phyloP scores from a whole-genome alignment of 2,329 filamentous ascomycete species.

The Salinomyces thailandicus region DNA sequence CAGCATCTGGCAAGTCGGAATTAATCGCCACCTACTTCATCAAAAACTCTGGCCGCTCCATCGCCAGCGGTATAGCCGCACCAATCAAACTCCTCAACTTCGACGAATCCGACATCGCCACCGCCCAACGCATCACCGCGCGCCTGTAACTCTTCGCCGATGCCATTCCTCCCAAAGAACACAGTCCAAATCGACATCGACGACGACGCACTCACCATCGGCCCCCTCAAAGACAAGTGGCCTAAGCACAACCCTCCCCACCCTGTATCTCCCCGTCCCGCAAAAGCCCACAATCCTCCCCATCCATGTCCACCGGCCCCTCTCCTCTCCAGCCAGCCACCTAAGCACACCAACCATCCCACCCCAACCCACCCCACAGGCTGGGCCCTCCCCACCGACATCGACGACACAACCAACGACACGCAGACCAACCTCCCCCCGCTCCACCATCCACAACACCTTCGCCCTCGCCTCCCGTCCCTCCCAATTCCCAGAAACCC shows the following conservation, averaged over 20 bases:
- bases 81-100: slow-evolving; percentile 62
- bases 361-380: slow-evolving; percentile 58
- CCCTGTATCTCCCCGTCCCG: not conserved
- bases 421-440: slow-evolving; percentile 68
- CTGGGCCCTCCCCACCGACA: slow-evolving; percentile 78
- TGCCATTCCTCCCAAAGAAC: slow-evolving; percentile 57
- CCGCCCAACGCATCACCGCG: slow-evolving; percentile 53
- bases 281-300: not conserved
- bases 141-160: slow-evolving; percentile 70
- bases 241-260: not conserved
- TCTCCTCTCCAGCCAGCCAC: slow-evolving; percentile 29
- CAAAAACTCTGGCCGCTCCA: slow-evolving; percentile 54
- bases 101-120: slow-evolving; percentile 36
- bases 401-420: slow-evolving; percentile 93
- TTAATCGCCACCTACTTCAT: slow-evolving; percentile 76
- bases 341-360: slow-evolving; percentile 65
- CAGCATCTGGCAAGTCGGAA: slow-evolving; percentile 62
- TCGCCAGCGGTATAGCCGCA: slow-evolving; percentile 58
- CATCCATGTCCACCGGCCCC: slow-evolving; percentile 1
- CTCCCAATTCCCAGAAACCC: slow-evolving; percentile 71
- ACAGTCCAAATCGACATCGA: slow-evolving; percentile 55
- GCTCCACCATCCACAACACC: slow-evolving; percentile 72
- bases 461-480: slow-evolving; percentile 61
- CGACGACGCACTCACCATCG: slow-evolving; percentile 26
- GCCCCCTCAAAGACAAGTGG: slow-evolving; percentile 17